These are phyloP conservation scores for Ophiostoma novo-ulmi DNA, from an alignment of 2,329 filamentous ascomycete species.

Conservation along the genomic window DNA sequence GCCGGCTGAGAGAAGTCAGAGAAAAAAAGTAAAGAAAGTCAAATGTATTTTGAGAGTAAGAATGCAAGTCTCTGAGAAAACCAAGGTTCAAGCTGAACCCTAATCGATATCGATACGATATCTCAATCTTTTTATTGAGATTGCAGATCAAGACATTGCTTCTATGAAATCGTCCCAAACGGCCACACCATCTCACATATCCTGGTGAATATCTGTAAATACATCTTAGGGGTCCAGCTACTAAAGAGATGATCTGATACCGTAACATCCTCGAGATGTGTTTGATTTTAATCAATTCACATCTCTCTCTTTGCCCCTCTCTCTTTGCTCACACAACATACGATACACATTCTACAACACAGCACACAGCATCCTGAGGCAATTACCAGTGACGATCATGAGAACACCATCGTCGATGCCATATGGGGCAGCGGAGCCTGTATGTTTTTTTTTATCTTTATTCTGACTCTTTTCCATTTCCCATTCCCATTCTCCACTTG, in stretches of 20 bases:
- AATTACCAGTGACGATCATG: background rate
- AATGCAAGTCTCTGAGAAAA: background rate
- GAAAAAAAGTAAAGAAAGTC: background rate
- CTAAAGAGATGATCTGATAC: no score
- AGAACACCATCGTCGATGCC: constrained; percentile 8
- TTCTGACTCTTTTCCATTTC: background rate
- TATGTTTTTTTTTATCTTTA: constrained; percentile 14
- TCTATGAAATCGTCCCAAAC: no score
- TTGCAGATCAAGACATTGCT: no score
- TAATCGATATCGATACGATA: constrained; percentile 10
- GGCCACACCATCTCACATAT: background rate
- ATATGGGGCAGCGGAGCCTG: constrained; percentile 17
- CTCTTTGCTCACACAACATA: background rate
- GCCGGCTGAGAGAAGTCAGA: background rate
- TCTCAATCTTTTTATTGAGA: background rate
- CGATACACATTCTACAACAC: background rate
- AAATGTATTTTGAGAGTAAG: background rate
- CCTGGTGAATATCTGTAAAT: background rate
- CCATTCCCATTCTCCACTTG: background rate
- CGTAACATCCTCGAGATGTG: no score
- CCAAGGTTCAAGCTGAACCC: constrained; percentile 1
- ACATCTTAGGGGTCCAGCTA: background rate
- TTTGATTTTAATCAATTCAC: no score
- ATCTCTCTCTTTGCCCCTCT: no score
- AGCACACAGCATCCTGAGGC: background rate